Percentiles rank a stretch among this genome's conserved stretches.
phyloP scores from a whole-genome alignment of 2,329 filamentous ascomycete species.

The Ascochyta viciae-villosae region DNA sequence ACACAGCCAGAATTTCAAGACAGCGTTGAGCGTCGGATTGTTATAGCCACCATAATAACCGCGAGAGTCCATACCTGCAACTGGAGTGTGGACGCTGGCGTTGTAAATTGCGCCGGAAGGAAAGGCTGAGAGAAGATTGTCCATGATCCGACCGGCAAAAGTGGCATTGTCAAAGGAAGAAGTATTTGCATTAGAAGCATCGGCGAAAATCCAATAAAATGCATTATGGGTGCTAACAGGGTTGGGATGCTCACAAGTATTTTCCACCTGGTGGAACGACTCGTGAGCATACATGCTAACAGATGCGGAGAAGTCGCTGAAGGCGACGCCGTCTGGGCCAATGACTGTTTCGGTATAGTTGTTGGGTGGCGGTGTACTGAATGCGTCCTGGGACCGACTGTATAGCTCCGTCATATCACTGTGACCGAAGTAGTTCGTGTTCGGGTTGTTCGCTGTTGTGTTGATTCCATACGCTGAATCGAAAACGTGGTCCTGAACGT shows the following conservation, averaged over 20 bases:
- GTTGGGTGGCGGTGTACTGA: background rate
- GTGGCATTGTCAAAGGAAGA: background rate
- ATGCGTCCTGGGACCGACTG: constrained; percentile 1
- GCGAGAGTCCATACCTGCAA: background rate
- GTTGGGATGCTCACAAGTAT: background rate
- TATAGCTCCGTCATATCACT: constrained; percentile 1
- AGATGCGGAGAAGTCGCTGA: constrained; percentile 1
- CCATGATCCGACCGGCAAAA: background rate
- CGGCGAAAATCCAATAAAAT: background rate
- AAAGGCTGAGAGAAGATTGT: background rate
- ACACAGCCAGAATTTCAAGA: constrained; percentile 8
- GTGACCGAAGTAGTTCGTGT: background rate
- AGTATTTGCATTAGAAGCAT: background rate
- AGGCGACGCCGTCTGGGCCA: background rate
- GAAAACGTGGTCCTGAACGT: constrained; percentile 1
- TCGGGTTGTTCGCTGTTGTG: background rate
- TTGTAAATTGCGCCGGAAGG: background rate
- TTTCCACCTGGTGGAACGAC: background rate
- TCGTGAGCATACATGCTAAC: constrained; percentile 1
- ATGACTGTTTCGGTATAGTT: background rate
- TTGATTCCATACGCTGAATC: constrained; percentile 1
- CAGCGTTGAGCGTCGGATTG: constrained; percentile 6
- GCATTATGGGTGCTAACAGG: background rate
- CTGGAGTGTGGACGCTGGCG: background rate
- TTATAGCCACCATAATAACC: constrained; percentile 2